Evolutionary conservation across 805 yeast species (phyloP).

Genomic region (Metschnikowia corniflorae): DNA sequence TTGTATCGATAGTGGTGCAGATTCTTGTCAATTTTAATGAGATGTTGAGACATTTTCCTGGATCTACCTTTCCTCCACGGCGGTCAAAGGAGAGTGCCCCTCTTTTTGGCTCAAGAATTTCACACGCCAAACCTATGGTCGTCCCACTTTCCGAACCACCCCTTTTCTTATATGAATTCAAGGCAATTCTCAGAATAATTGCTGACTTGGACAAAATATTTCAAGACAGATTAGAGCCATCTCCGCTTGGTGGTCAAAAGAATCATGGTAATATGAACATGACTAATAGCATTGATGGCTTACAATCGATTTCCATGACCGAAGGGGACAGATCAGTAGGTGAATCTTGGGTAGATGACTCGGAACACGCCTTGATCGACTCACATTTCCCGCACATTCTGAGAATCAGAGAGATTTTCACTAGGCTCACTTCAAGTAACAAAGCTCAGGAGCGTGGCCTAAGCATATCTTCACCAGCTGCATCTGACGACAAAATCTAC

Average conservation of each 20-base stretch:
- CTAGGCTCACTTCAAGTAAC: constrained; percentile 1
- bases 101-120: too few relatives aligned
- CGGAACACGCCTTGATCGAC: not conserved
- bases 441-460: not conserved
- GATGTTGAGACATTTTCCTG: too few relatives aligned
- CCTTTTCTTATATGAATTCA: constrained; percentile 17
- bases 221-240: too few relatives aligned
- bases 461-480: not conserved
- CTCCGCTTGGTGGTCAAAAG: too few relatives aligned
- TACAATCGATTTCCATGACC: not conserved
- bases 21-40: constrained; percentile 33
- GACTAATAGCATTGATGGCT: constrained; percentile 1
- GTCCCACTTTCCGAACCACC: not conserved
- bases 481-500: constrained; percentile 16
- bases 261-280: too few relatives aligned
- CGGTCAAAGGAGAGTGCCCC: too few relatives aligned
- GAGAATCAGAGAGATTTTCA: not conserved
- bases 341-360: constrained; percentile 1
- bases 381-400: not conserved
- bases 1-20: constrained; percentile 36
- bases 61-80: too few relatives aligned
- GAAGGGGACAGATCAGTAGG: not conserved
- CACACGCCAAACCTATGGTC: too few relatives aligned
- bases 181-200: constrained; percentile 21
- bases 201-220: too few relatives aligned